Evolutionary conservation across 2,329 filamentous ascomycete species (phyloP).

Genomic region (Blastomyces emzantsi): DNA sequence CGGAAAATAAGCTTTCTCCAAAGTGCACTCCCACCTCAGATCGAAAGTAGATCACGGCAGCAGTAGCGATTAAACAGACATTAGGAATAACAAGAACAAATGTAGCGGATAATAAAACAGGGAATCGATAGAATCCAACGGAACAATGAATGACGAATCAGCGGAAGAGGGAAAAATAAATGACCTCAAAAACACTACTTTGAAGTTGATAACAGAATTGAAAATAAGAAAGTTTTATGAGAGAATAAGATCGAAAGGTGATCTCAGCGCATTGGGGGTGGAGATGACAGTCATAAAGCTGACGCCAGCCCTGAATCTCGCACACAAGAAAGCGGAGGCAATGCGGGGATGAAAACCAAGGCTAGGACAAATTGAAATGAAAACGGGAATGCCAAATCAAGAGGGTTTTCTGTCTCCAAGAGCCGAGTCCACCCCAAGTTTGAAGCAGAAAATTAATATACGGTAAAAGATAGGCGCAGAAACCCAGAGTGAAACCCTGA

Average conservation of each 20-base stretch:
- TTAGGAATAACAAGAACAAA: not conserved
- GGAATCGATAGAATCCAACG: not conserved
- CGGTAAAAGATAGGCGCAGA: not conserved
- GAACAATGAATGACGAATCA: not conserved
- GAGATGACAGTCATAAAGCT: not conserved
- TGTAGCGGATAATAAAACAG: not conserved
- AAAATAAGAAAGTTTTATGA: not conserved
- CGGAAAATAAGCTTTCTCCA: conserved; percentile 17
- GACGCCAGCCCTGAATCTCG: not conserved
- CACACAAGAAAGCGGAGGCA: conserved; percentile 1
- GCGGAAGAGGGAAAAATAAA: not conserved
- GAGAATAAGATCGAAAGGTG: not conserved
- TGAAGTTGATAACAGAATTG: not conserved
- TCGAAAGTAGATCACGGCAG: not conserved
- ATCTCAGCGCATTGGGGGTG: not conserved
- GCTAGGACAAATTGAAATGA: conserved; percentile 6
- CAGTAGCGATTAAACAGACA: not conserved
- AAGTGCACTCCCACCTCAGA: not conserved
- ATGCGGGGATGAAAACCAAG: conserved; percentile 4
- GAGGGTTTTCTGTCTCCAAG: not conserved
- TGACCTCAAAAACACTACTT: not conserved
- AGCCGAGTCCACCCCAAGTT: not conserved
- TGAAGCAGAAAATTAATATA: not conserved
- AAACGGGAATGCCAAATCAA: not conserved
- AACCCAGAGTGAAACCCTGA: not conserved